Evolutionary conservation across 331 rosid genomes (phyloP), one percentile per base, ranked within the genome.

Genomic region (Arachis monticola): DNA sequence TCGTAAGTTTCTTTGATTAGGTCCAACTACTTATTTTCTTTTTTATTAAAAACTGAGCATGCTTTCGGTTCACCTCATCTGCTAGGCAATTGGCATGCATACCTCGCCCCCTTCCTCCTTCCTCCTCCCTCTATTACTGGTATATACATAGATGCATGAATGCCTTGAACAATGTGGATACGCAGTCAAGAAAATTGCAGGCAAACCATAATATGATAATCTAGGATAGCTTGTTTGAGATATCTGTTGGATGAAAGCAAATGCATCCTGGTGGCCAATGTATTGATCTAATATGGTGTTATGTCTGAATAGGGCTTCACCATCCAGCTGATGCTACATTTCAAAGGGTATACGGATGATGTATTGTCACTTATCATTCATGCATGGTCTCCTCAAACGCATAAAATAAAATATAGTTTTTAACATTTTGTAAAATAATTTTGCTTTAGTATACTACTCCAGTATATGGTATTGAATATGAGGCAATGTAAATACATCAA

Each of bases 1-100:
- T 85, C 97, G 99, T 95, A 86, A 95, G 97, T 85, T 82, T 27
- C 60, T 82, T 87, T 32, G 22, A 56, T 55, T 62, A 46, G 35
- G 78, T 62, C 41, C 48, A 7, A 48, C 45, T 45, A 52, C 62
- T 31, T 68, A 59, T 46, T 77, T 73, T n/a, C 74, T 52, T 78
- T 52, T 70, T 59, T 35, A 35, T 35, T 35, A 35, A 35, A 35
- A 35, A 35, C 38, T 35, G 38, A 35, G 38, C 38, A 35, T 35
- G 38, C 38, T 35, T 35, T 72, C 14, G 32, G 62, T 70, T 59
- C 62, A 31, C 12, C 55, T 42, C 52, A 57, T 64, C 3, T 65
- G 31, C 62, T 56, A 35, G 47, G 47, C 8, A 44, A 44, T 5
- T 44, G 47, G 38, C 38, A 35, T 35, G 38, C 38, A 35, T 35